These are phyloP conservation scores for Wallacemonas collosoma DNA, from an alignment of 208 protist species.

Conservation along the genomic window DNA sequence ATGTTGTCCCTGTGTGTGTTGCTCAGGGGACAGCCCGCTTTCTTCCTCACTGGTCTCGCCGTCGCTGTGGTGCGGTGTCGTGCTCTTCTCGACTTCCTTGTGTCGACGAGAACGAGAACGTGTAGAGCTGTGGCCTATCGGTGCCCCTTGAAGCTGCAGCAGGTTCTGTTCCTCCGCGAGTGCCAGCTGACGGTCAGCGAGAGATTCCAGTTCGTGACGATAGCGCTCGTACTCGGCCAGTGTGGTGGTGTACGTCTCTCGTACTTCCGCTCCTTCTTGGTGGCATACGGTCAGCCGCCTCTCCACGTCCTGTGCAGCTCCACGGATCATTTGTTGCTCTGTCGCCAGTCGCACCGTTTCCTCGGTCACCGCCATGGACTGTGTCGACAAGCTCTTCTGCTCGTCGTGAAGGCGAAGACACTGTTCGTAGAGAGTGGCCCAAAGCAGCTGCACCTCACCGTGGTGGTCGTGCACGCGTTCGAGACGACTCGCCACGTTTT, in stretches of 20 bases:
- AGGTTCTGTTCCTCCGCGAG: constrained; percentile 26
- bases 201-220: constrained; percentile 12
- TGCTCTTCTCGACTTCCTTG: not conserved
- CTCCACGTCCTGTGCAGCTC: constrained; percentile 21
- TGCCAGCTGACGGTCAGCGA: constrained; percentile 22
- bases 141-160: constrained; percentile 14
- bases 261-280: constrained; percentile 20
- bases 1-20: not conserved
- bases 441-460: constrained; percentile 14
- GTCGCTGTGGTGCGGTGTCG: not conserved
- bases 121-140: not conserved
- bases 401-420: constrained; percentile 18
- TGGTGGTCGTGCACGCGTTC: constrained; percentile 18
- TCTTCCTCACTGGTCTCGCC: constrained; percentile 9
- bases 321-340: constrained; percentile 29
- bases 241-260: constrained; percentile 15
- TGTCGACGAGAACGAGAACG: not conserved
- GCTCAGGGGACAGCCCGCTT: constrained; percentile 7
- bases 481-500: constrained; percentile 19
- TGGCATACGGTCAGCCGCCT: constrained; percentile 14
- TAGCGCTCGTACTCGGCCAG: constrained; percentile 10
- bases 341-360: constrained; percentile 32
- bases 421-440: constrained; percentile 12
- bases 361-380: constrained; percentile 5
- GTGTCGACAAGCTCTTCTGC: constrained; percentile 16